Evolutionary conservation across 202 grass and related monocot genomes (phyloP), one percentile per base, ranked within the genome.

Genomic region (Digitaria exilis): DNA sequence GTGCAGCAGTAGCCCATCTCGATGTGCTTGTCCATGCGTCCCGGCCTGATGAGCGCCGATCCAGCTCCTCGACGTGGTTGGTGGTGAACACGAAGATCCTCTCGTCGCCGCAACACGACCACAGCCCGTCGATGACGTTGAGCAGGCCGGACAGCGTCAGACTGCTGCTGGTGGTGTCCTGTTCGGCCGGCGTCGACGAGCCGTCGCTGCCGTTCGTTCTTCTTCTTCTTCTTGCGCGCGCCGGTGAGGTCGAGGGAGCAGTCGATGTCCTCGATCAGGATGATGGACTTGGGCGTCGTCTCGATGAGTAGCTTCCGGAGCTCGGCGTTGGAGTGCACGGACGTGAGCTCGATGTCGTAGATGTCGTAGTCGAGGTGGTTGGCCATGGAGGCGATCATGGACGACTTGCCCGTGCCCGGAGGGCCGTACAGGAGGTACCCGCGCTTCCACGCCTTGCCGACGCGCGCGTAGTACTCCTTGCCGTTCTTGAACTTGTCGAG

Each of bases 321-420:
- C 45, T 87, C 66, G 35, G 84, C 75, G 75, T 91, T 87, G 39
- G 41, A 60, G 43, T 59, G 56, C 44, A 90, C 66, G 6, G 78
- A 44, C 4, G 87, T 84, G 50, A 92, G 82, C 83, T 89, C 84
- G 26, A 94, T 16, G 57, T 94, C 84, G 78, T 91, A 91, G 71
- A 91, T 34, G 75, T 94, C 89, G 71, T 91, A 94, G 44, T 85
- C 60, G 65, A 94, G 65, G 68, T 87, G 63, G 83, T 94, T 94
- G 30, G 92, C 92, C 21, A 94, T 94, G 65, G 92, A 84, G 42
- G 89, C 83, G 67, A 94, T 50, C 84, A 91, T 89, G 77, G 87
- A 58, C 2, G 89, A 91, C 71, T 94, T 94, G 9, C 89, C 89
- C 0, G 89, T 91, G 11, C 92, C 92, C 0, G 92, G 92, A 6